Evolutionary conservation across 1,284 basidiomycete species (phyloP).

Genomic region (Papiliotrema terrestris): DNA sequence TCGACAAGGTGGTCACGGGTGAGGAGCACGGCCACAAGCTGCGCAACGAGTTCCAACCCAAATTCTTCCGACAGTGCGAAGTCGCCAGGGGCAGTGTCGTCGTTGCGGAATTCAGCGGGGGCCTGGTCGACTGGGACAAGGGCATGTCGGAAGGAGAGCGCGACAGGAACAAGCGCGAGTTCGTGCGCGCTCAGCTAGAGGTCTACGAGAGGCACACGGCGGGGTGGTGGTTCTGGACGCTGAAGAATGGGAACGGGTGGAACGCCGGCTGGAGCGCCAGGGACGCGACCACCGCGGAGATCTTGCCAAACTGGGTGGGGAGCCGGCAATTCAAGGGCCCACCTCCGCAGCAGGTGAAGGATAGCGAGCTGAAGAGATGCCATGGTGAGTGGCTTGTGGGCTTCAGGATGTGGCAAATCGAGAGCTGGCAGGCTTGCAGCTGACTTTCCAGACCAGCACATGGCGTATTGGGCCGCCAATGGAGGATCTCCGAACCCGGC

Average conservation of each 20-base stretch:
- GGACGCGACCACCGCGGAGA: constrained; percentile 63
- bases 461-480: constrained; percentile 58
- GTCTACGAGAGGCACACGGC: constrained; percentile 64
- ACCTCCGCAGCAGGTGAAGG: constrained; percentile 44
- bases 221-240: constrained; percentile 87
- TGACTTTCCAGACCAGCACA: constrained; percentile 54
- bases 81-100: constrained; percentile 60
- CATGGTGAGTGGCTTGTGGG: constrained; percentile 8
- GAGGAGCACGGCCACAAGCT: constrained; percentile 56
- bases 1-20: constrained; percentile 60
- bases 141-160: constrained; percentile 52
- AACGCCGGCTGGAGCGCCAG: constrained; percentile 75
- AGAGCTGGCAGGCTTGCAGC: not conserved
- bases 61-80: constrained; percentile 20
- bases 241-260: constrained; percentile 66
- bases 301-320: constrained; percentile 58
- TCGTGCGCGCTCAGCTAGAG: constrained; percentile 64
- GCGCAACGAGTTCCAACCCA: constrained; percentile 15
- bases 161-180: constrained; percentile 56
- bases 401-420: not conserved
- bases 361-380: constrained; percentile 38
- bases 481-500: constrained; percentile 59
- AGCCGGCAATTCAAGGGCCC: constrained; percentile 24
- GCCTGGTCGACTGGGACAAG: constrained; percentile 55
- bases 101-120: constrained; percentile 81